Conservation (phyloP, 768 basidiomycete species). For the Termitomyces heimii region DNA sequence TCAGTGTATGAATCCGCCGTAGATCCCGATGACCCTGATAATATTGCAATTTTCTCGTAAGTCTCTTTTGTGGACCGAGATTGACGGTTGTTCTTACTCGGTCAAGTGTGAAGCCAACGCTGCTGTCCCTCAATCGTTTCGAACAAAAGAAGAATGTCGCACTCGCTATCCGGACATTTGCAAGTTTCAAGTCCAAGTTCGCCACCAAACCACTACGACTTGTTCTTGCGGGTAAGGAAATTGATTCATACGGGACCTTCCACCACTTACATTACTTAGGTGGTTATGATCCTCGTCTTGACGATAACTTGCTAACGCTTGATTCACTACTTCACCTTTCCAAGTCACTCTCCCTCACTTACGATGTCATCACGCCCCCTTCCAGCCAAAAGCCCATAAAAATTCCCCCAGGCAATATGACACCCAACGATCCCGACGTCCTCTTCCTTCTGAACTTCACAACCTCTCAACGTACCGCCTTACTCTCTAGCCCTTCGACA, state of each 20-base stretch:
- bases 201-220: conserved; percentile 47
- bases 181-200: conserved; percentile 35
- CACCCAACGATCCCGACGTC: conserved; percentile 47
- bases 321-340: conserved; percentile 53
- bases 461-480: conserved; percentile 72
- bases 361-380: conserved; percentile 46
- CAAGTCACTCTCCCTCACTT: conserved; percentile 49
- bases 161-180: conserved; percentile 78
- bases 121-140: conserved; percentile 90
- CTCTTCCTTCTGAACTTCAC: conserved; percentile 93
- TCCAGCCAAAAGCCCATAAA: conserved; percentile 28
- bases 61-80: conserved; percentile 19
- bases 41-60: conserved; percentile 52
- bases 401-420: conserved; percentile 34
- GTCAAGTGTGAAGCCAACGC: conserved; percentile 57
- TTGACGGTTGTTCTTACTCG: not conserved
- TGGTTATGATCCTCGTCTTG: conserved; percentile 84
- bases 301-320: conserved; percentile 78
- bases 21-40: conserved; percentile 41
- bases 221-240: conserved; percentile 64
- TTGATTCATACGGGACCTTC: not conserved
- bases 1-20: conserved; percentile 55
- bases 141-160: conserved; percentile 91
- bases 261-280: conserved; percentile 35
- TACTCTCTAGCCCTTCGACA: conserved; percentile 64